Base-by-base conservation (phyloP, 2,329 filamentous ascomycete species). In the Cercospora sp. region DNA sequence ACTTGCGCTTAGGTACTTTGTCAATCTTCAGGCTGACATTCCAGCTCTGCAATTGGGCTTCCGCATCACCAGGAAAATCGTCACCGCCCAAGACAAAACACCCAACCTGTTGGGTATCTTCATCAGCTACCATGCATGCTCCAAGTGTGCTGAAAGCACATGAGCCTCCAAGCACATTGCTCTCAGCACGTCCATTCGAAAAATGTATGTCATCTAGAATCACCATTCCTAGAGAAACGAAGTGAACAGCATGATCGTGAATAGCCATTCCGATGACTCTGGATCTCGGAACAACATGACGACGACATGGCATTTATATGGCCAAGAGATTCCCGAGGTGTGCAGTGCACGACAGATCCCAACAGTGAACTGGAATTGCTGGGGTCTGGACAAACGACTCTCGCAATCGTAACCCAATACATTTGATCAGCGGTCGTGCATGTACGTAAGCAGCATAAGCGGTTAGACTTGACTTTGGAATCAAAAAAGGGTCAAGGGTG, bases 141-240 rank as follows among this genome's bases (percentile, higher is more conserved):
- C 67, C 67, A 13, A 69, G 33, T 8, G 67, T 69, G 45, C 64
- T 64, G 36, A 64, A 69, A 9, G 60, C 40, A 30, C 64, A 60
- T 9, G 60, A 64, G 6, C 67, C 67, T 12, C 67, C 67, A 2
- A 69, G 16, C 33, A 69, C 64, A 64, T 69, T 33, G n/a, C 59
- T 36, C 13, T 31, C 58, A 20, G 64, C 36, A 36, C 33, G 53
- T 12, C 67, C 64, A n/a, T 53, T 57, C 3, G 67, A 64, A 16
- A 69, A 57, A 55, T 64, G 64, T 7, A 69, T n/a, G 20, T 69
- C 67, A 61, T 69, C 67, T 64, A 69, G 61, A 16, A 64, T 63
- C 36, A 69, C 57, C 67, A 69, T 66, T 4, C 67, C 64, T 18
- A 69, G 33, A 18, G 64, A 66, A 53, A 64, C 23, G 13, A 69